phyloP scores from a whole-genome alignment of 768 basidiomycete genomes.

The Hemileccinum rubropunctum region DNA sequence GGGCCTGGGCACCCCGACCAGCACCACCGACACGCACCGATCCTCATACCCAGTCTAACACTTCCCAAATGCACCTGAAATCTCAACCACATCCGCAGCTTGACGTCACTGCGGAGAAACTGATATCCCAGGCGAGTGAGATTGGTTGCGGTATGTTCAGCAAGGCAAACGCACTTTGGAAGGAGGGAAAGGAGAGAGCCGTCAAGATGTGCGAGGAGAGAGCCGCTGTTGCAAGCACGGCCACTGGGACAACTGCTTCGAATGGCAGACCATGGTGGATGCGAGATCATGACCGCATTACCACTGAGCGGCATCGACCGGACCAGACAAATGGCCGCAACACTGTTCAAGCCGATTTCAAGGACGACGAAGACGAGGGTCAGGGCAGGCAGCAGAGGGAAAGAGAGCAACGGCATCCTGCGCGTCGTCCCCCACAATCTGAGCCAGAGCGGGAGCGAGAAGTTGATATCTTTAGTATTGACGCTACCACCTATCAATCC shows the following conservation, averaged over 20 bases:
- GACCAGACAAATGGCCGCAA: conserved; percentile 19
- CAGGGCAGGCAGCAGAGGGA: conserved; percentile 5
- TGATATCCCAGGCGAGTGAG: conserved; percentile 80
- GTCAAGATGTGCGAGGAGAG: conserved; percentile 84
- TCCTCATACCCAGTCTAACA: not conserved
- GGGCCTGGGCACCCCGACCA: not conserved
- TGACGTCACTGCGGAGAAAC: conserved; percentile 76
- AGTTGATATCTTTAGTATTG: conserved; percentile 28
- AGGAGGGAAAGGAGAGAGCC: conserved; percentile 74
- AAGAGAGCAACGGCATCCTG: conserved; percentile 6
- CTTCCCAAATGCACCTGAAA: not conserved
- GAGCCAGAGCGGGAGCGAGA: conserved; percentile 14
- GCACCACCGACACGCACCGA: conserved; percentile 8
- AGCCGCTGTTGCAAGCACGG: conserved; percentile 23
- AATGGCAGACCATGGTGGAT: conserved; percentile 62
- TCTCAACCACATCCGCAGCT: conserved; percentile 16
- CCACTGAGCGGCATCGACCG: conserved; percentile 16
- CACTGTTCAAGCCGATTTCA: conserved; percentile 30
- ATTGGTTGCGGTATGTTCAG: conserved; percentile 82
- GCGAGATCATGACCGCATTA: conserved; percentile 39
- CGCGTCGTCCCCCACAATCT: conserved; percentile 5
- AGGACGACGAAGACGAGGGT: conserved; percentile 34
- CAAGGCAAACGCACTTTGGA: conserved; percentile 85
- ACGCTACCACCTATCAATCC: conserved; percentile 40
- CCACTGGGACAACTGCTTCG: conserved; percentile 17